A percentile compares a stretch with the other conserved stretches of the same genome.
Conservation (phyloP, 2,329 filamentous ascomycete species). For the Aspergillus hiratsukae region DNA sequence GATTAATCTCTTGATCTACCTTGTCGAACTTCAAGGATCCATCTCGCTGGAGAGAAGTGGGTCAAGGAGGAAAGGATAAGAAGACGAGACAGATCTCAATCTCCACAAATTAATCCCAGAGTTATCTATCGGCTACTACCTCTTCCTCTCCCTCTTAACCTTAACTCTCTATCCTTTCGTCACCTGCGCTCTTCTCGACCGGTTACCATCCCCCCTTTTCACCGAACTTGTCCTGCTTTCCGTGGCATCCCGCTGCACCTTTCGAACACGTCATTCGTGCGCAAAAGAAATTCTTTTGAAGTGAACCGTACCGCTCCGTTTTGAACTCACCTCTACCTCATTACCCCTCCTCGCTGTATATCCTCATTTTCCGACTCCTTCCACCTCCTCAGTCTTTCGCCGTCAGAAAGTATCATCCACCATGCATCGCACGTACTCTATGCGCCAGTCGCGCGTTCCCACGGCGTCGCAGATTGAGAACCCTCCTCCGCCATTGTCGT, state of each 20-base stretch:
- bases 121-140: neutral
- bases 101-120: neutral
- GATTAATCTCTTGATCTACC: neutral
- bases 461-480: conserved; percentile 90
- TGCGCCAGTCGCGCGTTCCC: conserved; percentile 94
- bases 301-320: neutral
- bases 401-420: conserved; percentile 13
- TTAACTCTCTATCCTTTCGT: conserved; percentile 3
- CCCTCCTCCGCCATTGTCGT: conserved; percentile 84
- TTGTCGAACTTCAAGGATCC: neutral
- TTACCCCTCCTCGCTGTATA: conserved; percentile 3
- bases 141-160: neutral
- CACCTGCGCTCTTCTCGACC: conserved; percentile 8
- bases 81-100: neutral
- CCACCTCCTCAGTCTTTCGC: neutral
- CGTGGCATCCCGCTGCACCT: conserved; percentile 23
- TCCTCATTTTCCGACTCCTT: conserved; percentile 1
- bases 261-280: conserved; percentile 31
- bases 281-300: conserved; percentile 17
- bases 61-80: conserved; percentile 1
- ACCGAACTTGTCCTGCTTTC: conserved; percentile 14
- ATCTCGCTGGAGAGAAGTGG: neutral
- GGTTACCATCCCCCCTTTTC: conserved; percentile 15
- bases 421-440: conserved; percentile 99
- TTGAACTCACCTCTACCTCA: conserved; percentile 4